Evolutionary conservation across 2,329 filamentous ascomycete species (phyloP).

Genomic region (Colletotrichum sp.): DNA sequence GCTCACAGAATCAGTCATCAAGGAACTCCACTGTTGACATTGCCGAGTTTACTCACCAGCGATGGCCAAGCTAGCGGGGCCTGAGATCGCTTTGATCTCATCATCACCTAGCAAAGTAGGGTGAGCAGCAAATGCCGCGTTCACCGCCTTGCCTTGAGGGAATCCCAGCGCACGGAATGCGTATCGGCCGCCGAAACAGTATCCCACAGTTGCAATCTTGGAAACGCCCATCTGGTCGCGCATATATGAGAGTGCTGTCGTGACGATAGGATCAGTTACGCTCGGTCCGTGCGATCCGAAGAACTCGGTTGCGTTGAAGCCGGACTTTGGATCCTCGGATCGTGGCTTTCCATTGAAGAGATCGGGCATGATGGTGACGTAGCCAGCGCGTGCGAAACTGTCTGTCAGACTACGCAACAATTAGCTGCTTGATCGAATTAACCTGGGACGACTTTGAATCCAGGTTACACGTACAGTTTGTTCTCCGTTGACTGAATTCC

Average conservation of each 20-base stretch:
- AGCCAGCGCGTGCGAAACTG: conserved; percentile 70
- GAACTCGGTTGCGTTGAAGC: conserved; percentile 46
- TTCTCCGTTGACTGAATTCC: conserved; percentile 34
- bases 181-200: conserved; percentile 70
- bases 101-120: conserved; percentile 64
- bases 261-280: conserved; percentile 51
- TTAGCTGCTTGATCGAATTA: neutral
- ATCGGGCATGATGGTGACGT: conserved; percentile 69
- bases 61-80: conserved; percentile 65
- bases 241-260: conserved; percentile 47
- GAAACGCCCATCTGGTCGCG: conserved; percentile 50
- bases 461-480: conserved; percentile 5
- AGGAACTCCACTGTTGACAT: neutral
- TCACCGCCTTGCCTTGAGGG: conserved; percentile 51
- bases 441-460: accelerated
- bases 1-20: neutral
- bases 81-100: conserved; percentile 62
- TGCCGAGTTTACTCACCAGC: conserved; percentile 49
- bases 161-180: conserved; percentile 52
- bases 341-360: conserved; percentile 66
- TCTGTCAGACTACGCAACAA: conserved; percentile 55
- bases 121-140: conserved; percentile 68
- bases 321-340: conserved; percentile 32
- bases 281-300: conserved; percentile 40
- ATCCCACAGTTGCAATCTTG: conserved; percentile 62